A percentile compares a stretch with the other conserved stretches of the same genome.
Evolutionary conservation across 352 stramenopile genomes (phyloP).

Genomic region (Pythium coloratum): DNA sequence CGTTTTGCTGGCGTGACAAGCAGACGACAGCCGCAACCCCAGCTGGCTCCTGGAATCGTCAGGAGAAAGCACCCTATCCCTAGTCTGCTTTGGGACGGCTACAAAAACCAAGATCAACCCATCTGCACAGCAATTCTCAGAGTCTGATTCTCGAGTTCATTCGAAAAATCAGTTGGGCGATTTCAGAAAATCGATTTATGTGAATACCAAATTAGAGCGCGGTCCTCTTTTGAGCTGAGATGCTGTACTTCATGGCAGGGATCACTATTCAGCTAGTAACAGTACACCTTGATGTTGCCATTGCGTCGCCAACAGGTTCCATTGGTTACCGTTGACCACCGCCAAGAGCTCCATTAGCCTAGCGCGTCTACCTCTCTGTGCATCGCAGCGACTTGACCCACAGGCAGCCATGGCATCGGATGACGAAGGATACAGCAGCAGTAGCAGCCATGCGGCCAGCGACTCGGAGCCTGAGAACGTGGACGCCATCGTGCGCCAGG

Average conservation of each 20-base stretch:
- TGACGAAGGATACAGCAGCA: constrained; percentile 42
- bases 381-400: not conserved
- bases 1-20: constrained; percentile 5
- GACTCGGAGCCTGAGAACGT: constrained; percentile 66
- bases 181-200: not conserved
- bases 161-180: not conserved
- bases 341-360: constrained; percentile 5
- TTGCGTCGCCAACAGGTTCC: constrained; percentile 11
- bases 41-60: constrained; percentile 1
- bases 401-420: constrained; percentile 31
- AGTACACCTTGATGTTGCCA: constrained; percentile 6
- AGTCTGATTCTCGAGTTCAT: not conserved
- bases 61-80: not conserved
- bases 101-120: not conserved
- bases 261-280: not conserved
- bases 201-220: not conserved
- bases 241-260: not conserved
- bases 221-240: not conserved
- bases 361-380: constrained; percentile 10
- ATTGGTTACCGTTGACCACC: constrained; percentile 24
- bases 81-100: not conserved
- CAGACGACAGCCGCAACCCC: constrained; percentile 8
- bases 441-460: constrained; percentile 29
- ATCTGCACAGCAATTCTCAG: not conserved
- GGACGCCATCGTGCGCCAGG: constrained; percentile 52